These are phyloP conservation scores for Pythium phragmitis DNA, from an alignment of 352 stramenopile species.

Conservation along the genomic window DNA sequence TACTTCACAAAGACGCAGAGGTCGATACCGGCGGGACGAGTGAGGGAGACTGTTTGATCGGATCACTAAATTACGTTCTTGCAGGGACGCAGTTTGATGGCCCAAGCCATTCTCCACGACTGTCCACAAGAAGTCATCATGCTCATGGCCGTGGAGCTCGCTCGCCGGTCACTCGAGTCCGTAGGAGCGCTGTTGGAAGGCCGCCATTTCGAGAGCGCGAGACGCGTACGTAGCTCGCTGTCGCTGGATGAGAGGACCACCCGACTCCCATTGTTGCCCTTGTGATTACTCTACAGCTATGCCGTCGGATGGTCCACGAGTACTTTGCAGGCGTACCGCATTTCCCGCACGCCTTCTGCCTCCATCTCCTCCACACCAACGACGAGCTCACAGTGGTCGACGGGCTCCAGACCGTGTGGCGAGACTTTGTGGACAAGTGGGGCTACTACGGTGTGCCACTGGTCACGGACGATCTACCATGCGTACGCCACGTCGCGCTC, in stretches of 20 bases:
- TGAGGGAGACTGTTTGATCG: not conserved
- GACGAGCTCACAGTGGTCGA: slow-evolving; percentile 22
- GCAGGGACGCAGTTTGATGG: slow-evolving; percentile 40
- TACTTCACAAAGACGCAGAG: slow-evolving; percentile 48
- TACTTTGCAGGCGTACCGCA: slow-evolving; percentile 62
- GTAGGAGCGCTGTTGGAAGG: slow-evolving; percentile 33
- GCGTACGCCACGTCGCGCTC: slow-evolving; percentile 32
- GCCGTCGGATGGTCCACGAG: slow-evolving; percentile 40
- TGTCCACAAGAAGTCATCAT: slow-evolving; percentile 53
- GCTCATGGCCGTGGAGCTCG: slow-evolving; percentile 53
- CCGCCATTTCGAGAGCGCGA: slow-evolving; percentile 50
- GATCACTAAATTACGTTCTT: not conserved
- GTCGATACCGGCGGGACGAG: slow-evolving; percentile 13
- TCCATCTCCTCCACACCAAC: slow-evolving; percentile 20
- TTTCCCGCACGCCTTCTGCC: slow-evolving; percentile 50
- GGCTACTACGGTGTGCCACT: slow-evolving; percentile 58
- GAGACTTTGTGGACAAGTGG: slow-evolving; percentile 58
- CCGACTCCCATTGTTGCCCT: not conserved
- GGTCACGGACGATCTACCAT: slow-evolving; percentile 46
- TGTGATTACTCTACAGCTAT: slow-evolving; percentile 33
- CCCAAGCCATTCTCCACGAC: slow-evolving; percentile 39
- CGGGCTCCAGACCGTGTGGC: slow-evolving; percentile 41
- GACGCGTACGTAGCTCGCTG: slow-evolving; percentile 36
- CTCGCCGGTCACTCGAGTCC: slow-evolving; percentile 25
- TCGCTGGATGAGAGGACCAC: not conserved